Evolutionary conservation across 2,329 filamentous ascomycete species (phyloP), one percentile per base, ranked within the genome.

Genomic region (Aspergillus jensenii): DNA sequence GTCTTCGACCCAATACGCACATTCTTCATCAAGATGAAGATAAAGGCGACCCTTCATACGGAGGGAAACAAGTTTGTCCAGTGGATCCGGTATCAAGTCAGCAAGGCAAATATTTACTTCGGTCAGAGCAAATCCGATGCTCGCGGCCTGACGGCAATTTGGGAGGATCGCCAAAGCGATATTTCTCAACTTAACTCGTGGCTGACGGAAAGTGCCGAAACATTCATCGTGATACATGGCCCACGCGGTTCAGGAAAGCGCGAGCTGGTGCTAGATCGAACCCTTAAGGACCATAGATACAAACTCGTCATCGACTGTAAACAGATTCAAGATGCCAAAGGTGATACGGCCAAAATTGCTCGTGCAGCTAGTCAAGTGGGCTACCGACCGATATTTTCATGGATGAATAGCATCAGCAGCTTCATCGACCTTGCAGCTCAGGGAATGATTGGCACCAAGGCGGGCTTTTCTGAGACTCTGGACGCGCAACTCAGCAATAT

Each of bases 1-100:
- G 82, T 98, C 7, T 98, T 99, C 68, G 95, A 99, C 67, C 95
- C 95, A 0, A 93, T 99, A 58, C 87, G 95, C 45, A 93, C 92
- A 0, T 95, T 96, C 70, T 97, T 96, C 68, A 90, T 98, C 76
- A 91, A 91, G 68, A 83, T 89, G 4, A 92, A 96, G 71, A 87
- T 99, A 51, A 91, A 92, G 33, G 84, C 88, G 47, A 86, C 87
- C 0, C 86, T 95, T 60, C 85, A 90, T 57, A 79, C 95, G 33
- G 87, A 86, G 45, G 87, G 95, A 60, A 93, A 87, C 68, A 82
- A 78, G 47, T 68, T 93, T 15, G 90, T 91, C 74, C 85, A 87
- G 59, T 96, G 92, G 93, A 84, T 97, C 69, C 89, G 89, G 69
- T 84, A 82, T 45, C 89, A 90, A 66, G 72, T 73, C 27, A 75